Evolutionary conservation across 768 basidiomycete species (phyloP).

Genomic region (Lepiota venenata): DNA sequence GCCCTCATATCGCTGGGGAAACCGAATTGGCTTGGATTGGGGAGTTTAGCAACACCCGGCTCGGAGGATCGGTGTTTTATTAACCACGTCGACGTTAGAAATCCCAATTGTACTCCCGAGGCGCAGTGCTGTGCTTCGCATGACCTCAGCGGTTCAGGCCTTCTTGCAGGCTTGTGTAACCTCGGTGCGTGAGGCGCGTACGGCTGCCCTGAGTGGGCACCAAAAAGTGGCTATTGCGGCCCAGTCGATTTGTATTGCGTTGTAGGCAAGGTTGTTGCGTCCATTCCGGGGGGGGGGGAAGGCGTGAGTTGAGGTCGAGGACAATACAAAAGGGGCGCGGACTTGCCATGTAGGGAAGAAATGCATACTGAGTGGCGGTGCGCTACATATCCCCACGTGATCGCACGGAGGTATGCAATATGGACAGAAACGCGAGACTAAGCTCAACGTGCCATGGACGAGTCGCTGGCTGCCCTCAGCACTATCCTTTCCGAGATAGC

Average conservation of each 20-base stretch:
- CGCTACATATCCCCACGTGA: constrained; percentile 3
- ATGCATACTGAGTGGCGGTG: background rate
- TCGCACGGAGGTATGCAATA: background rate
- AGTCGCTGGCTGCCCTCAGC: constrained; percentile 63
- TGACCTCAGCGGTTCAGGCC: constrained; percentile 8
- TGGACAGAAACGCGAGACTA: background rate
- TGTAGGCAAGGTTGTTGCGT: background rate
- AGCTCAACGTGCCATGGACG: constrained; percentile 40
- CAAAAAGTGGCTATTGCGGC: background rate
- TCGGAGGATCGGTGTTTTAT: constrained; percentile 8
- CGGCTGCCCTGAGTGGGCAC: background rate
- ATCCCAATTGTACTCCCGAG: constrained; percentile 12
- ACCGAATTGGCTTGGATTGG: constrained; percentile 14
- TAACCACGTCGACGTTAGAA: constrained; percentile 8
- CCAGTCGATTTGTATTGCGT: background rate
- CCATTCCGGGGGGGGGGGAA: background rate
- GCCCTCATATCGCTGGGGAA: constrained; percentile 3
- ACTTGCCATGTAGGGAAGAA: background rate
- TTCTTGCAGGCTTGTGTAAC: constrained; percentile 10
- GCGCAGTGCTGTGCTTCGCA: constrained; percentile 12
- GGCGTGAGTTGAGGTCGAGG: background rate
- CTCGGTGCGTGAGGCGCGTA: constrained; percentile 10
- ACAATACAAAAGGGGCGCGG: constrained; percentile 7
- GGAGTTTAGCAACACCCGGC: constrained; percentile 7
- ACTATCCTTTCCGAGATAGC: constrained; percentile 57